phyloP scores from a whole-genome alignment of 2,329 filamentous ascomycete species.

The Colletotrichum cordylinicola region DNA sequence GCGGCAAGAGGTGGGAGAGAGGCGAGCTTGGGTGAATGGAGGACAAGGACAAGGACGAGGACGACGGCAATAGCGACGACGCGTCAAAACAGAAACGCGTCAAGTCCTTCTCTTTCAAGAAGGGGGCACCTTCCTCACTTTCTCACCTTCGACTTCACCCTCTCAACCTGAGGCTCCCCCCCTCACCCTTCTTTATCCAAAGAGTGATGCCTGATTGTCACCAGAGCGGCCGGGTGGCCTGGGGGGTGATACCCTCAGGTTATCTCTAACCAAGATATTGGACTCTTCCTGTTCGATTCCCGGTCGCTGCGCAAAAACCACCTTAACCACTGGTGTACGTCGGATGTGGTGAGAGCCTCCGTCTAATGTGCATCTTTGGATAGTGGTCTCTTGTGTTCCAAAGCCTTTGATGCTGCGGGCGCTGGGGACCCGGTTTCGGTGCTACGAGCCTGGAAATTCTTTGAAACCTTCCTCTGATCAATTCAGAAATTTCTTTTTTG shows the following conservation, averaged over 20 bases:
- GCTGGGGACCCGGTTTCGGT: background rate
- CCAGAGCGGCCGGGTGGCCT: background rate
- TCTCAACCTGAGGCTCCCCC: background rate
- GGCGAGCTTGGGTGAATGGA: too few relatives aligned
- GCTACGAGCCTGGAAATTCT: background rate
- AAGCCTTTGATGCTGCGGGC: background rate
- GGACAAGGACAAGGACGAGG: accelerated
- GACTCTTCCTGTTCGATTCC: background rate
- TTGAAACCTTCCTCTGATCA: background rate
- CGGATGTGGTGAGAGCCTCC: too few relatives aligned
- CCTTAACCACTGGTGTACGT: background rate
- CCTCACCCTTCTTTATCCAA: background rate
- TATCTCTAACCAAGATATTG: background rate
- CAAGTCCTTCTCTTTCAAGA: background rate
- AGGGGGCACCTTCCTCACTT: background rate
- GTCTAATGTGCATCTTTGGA: too few relatives aligned
- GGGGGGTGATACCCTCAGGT: background rate
- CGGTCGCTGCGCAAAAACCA: background rate
- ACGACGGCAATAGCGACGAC: too few relatives aligned
- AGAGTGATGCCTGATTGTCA: background rate
- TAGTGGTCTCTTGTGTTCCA: background rate
- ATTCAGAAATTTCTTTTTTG: background rate
- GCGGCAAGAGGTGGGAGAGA: too few relatives aligned
- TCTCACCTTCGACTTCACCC: background rate
- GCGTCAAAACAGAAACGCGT: background rate